Evolutionary conservation across 495 filamentous ascomycete species (phyloP), one percentile per base, ranked within the genome.

Genomic region (Clavariopsis aquatica): DNA sequence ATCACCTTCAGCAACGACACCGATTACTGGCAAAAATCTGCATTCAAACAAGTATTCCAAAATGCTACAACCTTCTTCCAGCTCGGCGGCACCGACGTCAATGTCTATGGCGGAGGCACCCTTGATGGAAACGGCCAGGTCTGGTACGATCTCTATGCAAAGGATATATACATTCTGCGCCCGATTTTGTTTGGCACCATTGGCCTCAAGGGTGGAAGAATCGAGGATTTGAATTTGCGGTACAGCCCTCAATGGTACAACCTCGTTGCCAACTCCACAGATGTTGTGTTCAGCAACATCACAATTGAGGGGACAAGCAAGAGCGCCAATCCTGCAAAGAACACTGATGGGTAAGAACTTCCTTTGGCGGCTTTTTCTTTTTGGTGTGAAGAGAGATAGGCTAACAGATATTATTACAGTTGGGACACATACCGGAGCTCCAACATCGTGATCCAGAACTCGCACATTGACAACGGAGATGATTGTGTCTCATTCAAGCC

Each of bases 401-500:
- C 19, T 28, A 52, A 52, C 22, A 23, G 49, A 28, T 24, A 17
- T 17, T n/a, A n/a, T 43, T n/a, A 31, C 34, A 49, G 60, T 4
- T 70, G 66, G 69, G 87, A 89, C 69, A 84, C 84, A 2, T 90
- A 89, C 70, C 81, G 85, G 12, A 85, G 82, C 10, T 72, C 74
- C 0, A 83, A 83, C 36, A 81, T 87, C 55, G 82, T 85, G 0
- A 89, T 90, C 45, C 87, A 89, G 68, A 82, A 91, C 71, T 87
- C 84, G 1, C 77, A 82, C 19, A 82, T 91, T 56, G 79, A 86
- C 68, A 90, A 90, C 57, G 85, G 85, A 24, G 87, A 91, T 65
- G 85, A 90, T 70, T 90, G 87, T 62, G 87, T 90, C n/a, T 85
- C 85, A 12, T 89, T 90, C 80, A 90, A 91, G 73, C 88, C 88